A percentile compares a stretch with the other conserved stretches of the same genome.
Evolutionary conservation across 305 asterid species (phyloP).

Genomic region (Solanum hybrid): DNA sequence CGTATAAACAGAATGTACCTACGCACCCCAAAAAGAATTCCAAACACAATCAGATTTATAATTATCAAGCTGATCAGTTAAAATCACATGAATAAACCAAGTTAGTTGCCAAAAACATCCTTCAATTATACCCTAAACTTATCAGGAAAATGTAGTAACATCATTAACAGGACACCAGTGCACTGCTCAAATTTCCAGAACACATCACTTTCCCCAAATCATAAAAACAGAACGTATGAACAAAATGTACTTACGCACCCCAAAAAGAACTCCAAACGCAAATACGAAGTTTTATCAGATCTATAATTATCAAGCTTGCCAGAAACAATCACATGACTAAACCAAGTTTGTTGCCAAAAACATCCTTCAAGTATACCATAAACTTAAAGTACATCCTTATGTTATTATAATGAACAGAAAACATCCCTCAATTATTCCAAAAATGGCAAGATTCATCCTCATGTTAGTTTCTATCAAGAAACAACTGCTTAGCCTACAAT

Average conservation of each 20-base stretch:
- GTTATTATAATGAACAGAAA: neutral
- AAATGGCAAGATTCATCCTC: neutral
- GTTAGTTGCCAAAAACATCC: too few species aligned
- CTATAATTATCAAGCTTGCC: neutral
- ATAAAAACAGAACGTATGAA: too few species aligned
- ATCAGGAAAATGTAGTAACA: neutral
- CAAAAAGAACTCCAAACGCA: too few species aligned
- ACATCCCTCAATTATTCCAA: neutral
- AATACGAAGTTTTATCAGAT: neutral
- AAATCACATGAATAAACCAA: too few species aligned
- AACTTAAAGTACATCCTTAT: neutral
- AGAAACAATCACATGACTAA: neutral
- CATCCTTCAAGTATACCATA: neutral
- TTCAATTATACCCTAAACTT: too few species aligned
- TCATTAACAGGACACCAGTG: neutral
- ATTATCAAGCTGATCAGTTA: too few species aligned
- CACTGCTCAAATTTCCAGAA: too few species aligned
- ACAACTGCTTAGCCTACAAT: neutral
- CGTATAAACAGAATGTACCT: neutral
- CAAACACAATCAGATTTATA: neutral
- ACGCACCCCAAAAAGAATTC: neutral
- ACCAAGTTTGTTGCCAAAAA: neutral
- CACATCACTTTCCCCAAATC: too few species aligned
- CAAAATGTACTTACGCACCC: too few species aligned
- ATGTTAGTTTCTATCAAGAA: neutral